Percentiles rank a stretch among this genome's conserved stretches.
phyloP scores from a whole-genome alignment of 2,329 filamentous ascomycete genomes.

The Scleromitrula shiraiana region DNA sequence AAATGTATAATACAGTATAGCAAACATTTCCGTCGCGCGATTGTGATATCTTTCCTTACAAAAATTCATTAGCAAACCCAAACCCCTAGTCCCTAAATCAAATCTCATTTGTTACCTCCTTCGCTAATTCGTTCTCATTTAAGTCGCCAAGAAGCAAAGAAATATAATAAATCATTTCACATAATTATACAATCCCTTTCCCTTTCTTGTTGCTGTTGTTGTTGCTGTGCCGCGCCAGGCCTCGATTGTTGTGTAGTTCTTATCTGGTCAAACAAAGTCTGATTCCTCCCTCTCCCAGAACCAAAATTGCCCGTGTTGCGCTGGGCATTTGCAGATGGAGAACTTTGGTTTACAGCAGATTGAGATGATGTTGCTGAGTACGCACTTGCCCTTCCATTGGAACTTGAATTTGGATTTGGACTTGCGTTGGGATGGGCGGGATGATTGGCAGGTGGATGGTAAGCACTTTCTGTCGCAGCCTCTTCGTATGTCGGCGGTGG shows the following conservation, averaged over 20 bases:
- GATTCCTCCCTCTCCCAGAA: slow-evolving; percentile 10
- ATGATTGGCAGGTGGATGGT: slow-evolving; percentile 41
- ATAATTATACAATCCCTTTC: slow-evolving; percentile 25
- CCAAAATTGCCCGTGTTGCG: not conserved
- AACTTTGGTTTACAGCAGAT: not conserved
- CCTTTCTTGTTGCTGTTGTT: slow-evolving; percentile 5
- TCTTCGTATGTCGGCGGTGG: slow-evolving; percentile 61
- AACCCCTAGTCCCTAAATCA: not conserved
- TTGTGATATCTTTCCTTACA: not conserved
- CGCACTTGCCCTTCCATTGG: slow-evolving; percentile 18
- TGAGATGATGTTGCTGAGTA: slow-evolving; percentile 9
- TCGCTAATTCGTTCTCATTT: not conserved
- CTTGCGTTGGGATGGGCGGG: slow-evolving; percentile 32
- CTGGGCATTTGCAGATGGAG: not conserved
- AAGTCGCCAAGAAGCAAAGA: not conserved
- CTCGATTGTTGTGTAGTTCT: slow-evolving; percentile 15
- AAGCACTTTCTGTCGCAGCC: slow-evolving; percentile 47
- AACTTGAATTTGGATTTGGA: slow-evolving; percentile 16
- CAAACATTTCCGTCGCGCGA: not conserved
- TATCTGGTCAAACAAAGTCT: slow-evolving; percentile 15
- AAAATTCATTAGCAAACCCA: not conserved
- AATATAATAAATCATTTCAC: slow-evolving; percentile 10
- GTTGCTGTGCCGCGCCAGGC: not conserved
- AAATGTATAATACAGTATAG: not conserved
- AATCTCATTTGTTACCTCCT: not conserved